Evolutionary conservation across 2,329 filamentous ascomycete genomes (phyloP).

Genomic region (Diplodia scrobiculata): DNA sequence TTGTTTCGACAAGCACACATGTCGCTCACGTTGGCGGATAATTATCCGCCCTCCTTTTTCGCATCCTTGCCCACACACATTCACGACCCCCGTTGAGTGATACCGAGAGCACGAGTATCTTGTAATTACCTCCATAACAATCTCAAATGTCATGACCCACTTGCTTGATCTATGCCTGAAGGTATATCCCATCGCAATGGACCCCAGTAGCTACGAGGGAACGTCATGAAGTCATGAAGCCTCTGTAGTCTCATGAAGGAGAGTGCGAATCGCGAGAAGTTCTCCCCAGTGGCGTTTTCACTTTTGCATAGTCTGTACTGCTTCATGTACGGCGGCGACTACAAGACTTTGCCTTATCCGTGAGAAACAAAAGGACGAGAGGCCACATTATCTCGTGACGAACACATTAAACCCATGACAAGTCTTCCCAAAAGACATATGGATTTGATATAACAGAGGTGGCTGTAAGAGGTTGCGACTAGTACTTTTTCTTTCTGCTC

Average conservation of each 20-base stretch:
- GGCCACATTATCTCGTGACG: no score
- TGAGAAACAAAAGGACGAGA: no score
- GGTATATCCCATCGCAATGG: not conserved
- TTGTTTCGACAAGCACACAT: not conserved
- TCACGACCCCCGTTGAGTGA: conserved; percentile 18
- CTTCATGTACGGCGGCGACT: no score
- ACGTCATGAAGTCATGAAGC: not conserved
- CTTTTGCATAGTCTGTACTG: no score
- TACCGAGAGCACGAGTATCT: conserved; percentile 8
- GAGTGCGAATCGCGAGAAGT: not conserved
- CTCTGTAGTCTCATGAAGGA: not conserved
- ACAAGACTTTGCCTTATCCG: no score
- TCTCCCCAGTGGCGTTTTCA: no score
- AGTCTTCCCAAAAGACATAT: no score
- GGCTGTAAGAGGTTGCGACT: not conserved
- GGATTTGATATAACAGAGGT: not conserved
- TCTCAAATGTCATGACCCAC: conserved; percentile 5
- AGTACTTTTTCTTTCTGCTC: not conserved
- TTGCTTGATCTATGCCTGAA: not conserved
- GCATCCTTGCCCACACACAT: conserved; percentile 5
- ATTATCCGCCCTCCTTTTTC: conserved; percentile 12
- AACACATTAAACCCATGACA: no score
- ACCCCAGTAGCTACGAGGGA: not conserved
- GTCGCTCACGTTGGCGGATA: conserved; percentile 8
- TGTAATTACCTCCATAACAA: conserved; percentile 22